phyloP scores from a whole-genome alignment of 1,139 yeast species.

The Candida tropicalis region DNA sequence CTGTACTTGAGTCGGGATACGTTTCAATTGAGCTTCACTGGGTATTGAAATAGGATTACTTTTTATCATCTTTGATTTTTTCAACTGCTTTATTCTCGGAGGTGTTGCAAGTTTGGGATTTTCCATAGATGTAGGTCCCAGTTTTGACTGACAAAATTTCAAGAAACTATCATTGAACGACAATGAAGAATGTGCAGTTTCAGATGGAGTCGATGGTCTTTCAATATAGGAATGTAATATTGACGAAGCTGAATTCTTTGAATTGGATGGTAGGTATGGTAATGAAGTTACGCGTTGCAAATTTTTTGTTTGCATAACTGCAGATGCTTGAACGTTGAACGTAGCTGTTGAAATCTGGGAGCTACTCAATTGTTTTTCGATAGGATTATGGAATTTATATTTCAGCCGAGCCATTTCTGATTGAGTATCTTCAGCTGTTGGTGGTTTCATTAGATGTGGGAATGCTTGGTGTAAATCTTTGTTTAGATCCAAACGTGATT shows the following conservation, averaged over 20 bases:
- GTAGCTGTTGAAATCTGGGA: constrained; percentile 30
- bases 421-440: constrained; percentile 12
- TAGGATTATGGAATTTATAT: constrained; percentile 43
- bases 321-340: constrained; percentile 20
- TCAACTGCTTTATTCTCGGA: constrained; percentile 23
- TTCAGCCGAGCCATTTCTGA: not conserved
- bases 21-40: constrained; percentile 26
- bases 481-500: constrained; percentile 32
- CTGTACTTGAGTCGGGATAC: constrained; percentile 30
- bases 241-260: constrained; percentile 6
- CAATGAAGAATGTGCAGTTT: constrained; percentile 4
- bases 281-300: constrained; percentile 2
- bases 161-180: constrained; percentile 5
- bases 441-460: constrained; percentile 29
- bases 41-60: constrained; percentile 23
- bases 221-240: constrained; percentile 5
- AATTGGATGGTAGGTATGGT: constrained; percentile 1
- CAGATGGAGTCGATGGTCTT: constrained; percentile 8
- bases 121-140: not conserved
- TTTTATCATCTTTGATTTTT: constrained; percentile 17
- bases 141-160: constrained; percentile 2
- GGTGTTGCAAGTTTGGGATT: constrained; percentile 18
- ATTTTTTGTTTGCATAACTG: not conserved
- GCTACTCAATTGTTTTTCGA: constrained; percentile 22
- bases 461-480: constrained; percentile 28